Conservation (phyloP, 1,284 basidiomycete species). For the Marasmius oreades region DNA sequence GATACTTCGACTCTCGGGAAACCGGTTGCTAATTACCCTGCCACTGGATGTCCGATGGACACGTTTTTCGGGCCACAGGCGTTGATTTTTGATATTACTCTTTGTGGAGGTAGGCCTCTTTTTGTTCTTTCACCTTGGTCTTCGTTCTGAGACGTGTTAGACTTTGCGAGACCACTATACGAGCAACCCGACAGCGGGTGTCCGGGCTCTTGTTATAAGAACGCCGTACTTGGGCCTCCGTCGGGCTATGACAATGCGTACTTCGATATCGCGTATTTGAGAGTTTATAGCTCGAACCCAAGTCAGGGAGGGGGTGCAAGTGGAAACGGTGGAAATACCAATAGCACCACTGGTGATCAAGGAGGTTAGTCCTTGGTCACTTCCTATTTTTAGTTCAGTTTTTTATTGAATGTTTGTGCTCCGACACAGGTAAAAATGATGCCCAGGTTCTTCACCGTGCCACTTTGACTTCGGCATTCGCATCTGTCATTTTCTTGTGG, state of each 20-base stretch:
- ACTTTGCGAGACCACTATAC: background rate
- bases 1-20: conserved; percentile 64
- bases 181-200: background rate
- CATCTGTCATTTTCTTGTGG: too few species aligned
- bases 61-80: conserved; percentile 63
- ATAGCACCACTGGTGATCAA: background rate
- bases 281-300: conserved; percentile 43
- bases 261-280: conserved; percentile 68
- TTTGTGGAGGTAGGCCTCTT: conserved; percentile 56
- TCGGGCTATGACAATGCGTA: conserved; percentile 68
- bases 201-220: conserved; percentile 29
- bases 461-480: too few species aligned
- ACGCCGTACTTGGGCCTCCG: conserved; percentile 69
- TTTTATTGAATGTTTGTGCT: too few species aligned
- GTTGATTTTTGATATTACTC: conserved; percentile 72
- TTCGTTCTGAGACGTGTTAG: background rate
- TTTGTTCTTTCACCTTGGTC: background rate
- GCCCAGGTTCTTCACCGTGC: too few species aligned
- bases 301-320: background rate
- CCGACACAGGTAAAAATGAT: too few species aligned
- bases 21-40: conserved; percentile 67
- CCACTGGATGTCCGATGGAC: conserved; percentile 53
- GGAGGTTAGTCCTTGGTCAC: background rate
- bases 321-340: background rate
- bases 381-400: too few species aligned